Percentiles rank a stretch among this genome's conserved stretches.
These are phyloP conservation scores for Aspergillus sergii DNA, from an alignment of 2,329 filamentous ascomycete species.

Conservation along the genomic window DNA sequence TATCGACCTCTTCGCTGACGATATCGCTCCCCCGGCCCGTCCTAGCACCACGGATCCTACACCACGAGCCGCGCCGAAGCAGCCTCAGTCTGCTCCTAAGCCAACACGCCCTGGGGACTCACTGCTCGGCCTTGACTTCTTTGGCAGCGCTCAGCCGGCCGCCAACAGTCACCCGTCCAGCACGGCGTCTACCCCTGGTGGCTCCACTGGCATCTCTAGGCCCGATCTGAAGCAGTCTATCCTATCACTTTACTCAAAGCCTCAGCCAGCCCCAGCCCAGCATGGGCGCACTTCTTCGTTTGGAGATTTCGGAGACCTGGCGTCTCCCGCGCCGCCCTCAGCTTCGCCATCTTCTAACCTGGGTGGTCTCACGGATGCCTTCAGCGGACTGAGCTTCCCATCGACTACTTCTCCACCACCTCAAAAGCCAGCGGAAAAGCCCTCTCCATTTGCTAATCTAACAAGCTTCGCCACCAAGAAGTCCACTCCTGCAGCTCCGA, in stretches of 20 bases:
- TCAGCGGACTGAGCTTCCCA: conserved; percentile 68
- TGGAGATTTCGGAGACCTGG: conserved; percentile 71
- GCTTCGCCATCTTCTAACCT: conserved; percentile 40
- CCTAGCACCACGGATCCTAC: conserved; percentile 72
- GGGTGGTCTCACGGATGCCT: conserved; percentile 79
- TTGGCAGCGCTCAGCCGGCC: conserved; percentile 70
- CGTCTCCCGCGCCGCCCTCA: conserved; percentile 50
- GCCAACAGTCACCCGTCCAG: conserved; percentile 78
- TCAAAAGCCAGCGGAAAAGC: conserved; percentile 50
- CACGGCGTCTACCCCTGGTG: conserved; percentile 65
- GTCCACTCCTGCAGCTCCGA: conserved; percentile 48
- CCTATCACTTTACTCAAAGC: conserved; percentile 86
- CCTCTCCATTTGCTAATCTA: conserved; percentile 66
- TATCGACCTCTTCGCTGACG: conserved; percentile 82
- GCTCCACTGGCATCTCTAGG: conserved; percentile 68
- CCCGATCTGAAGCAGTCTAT: conserved; percentile 98
- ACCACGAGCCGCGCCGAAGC: conserved; percentile 61
- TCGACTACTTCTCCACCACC: conserved; percentile 44
- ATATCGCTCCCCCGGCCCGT: conserved; percentile 65
- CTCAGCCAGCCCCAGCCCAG: conserved; percentile 60
- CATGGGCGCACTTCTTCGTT: conserved; percentile 67
- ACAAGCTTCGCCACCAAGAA: conserved; percentile 56
- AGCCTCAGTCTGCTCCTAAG: conserved; percentile 59
- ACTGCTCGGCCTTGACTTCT: conserved; percentile 87
- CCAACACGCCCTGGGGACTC: conserved; percentile 78